Evolutionary conservation across 1,284 basidiomycete species (phyloP).

Genomic region (Chondrostereum purpureum): DNA sequence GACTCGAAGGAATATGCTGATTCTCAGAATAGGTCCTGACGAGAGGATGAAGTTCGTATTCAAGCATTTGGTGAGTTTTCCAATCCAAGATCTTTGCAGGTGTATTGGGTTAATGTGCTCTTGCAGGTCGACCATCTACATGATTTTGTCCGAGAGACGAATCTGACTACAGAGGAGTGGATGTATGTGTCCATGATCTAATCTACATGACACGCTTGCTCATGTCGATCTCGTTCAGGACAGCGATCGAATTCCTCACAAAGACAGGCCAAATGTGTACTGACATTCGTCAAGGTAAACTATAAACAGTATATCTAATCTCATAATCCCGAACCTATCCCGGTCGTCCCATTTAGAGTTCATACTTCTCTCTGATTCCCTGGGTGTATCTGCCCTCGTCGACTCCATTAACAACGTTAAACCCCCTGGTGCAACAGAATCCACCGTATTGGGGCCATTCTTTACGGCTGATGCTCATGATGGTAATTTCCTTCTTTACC

Average conservation of each 20-base stretch:
- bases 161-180: constrained; percentile 82
- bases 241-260: constrained; percentile 72
- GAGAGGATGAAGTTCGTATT: constrained; percentile 36
- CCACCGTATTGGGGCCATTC: constrained; percentile 81
- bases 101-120: background rate
- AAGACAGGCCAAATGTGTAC: constrained; percentile 67
- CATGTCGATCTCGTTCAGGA: constrained; percentile 26
- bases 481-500: constrained; percentile 21
- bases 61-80: constrained; percentile 26
- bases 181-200: constrained; percentile 34
- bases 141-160: constrained; percentile 64
- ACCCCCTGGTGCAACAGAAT: constrained; percentile 60
- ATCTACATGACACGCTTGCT: too few relatives aligned
- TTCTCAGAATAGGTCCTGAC: constrained; percentile 29
- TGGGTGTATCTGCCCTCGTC: constrained; percentile 76
- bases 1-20: constrained; percentile 2
- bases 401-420: constrained; percentile 74
- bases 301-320: background rate
- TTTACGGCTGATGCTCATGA: constrained; percentile 76
- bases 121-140: constrained; percentile 53
- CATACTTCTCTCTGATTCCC: constrained; percentile 73
- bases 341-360: constrained; percentile 49
- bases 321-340: background rate
- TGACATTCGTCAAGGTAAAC: constrained; percentile 54
- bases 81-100: background rate